A percentile compares a stretch with the other conserved stretches of the same genome.
Evolutionary conservation across 2,329 filamentous ascomycete genomes (phyloP).

Genomic region (Talaromyces sp.): DNA sequence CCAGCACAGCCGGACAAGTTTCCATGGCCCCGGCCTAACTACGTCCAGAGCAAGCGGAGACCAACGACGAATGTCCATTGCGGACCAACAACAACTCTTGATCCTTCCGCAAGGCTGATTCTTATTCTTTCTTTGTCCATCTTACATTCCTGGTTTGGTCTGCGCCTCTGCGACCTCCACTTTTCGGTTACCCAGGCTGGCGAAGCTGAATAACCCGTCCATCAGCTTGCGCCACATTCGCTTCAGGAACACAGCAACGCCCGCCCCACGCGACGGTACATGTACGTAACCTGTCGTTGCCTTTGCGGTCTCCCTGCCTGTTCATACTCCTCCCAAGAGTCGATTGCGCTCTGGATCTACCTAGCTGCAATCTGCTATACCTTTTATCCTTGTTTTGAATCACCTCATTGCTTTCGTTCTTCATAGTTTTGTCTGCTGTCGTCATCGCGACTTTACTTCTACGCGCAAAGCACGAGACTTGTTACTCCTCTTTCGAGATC

Average conservation of each 20-base stretch:
- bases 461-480: background rate
- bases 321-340: background rate
- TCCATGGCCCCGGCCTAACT: slow-evolving; percentile 15
- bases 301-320: background rate
- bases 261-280: slow-evolving; percentile 30
- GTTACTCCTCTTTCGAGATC: background rate
- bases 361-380: background rate
- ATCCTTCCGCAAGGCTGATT: slow-evolving; percentile 17
- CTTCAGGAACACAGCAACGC: slow-evolving; percentile 35
- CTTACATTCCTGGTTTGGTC: slow-evolving; percentile 6
- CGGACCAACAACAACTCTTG: background rate
- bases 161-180: slow-evolving; percentile 16
- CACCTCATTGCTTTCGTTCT: background rate
- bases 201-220: slow-evolving; percentile 35
- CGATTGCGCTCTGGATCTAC: slow-evolving; percentile 3
- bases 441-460: background rate
- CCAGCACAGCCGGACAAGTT: background rate
- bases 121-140: background rate
- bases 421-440: background rate
- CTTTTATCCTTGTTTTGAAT: background rate
- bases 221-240: slow-evolving; percentile 48
- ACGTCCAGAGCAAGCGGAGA: slow-evolving; percentile 3
- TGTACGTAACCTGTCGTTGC: slow-evolving; percentile 8
- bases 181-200: slow-evolving; percentile 10
- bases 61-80: slow-evolving; percentile 2